Evolutionary conservation across 2,329 filamentous ascomycete genomes (phyloP), one percentile per base, ranked within the genome.

Genomic region (Huntiella savannae): DNA sequence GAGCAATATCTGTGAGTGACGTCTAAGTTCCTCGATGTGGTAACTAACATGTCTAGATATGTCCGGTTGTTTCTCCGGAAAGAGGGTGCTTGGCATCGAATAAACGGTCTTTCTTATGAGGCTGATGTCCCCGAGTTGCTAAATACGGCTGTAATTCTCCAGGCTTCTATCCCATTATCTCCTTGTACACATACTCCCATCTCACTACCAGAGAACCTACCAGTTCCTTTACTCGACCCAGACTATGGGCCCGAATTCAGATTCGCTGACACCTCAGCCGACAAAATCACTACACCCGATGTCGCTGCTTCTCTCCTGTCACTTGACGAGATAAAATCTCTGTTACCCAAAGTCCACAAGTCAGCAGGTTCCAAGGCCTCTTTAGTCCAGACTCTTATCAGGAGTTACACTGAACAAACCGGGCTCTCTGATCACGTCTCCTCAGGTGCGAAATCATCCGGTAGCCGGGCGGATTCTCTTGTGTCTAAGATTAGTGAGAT

Each of bases 31-130:
- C 8, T 10, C 6, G 19, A 13, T 7, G 10, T 5, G 5, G 36
- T 50, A 37, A 45, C 33, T n/a, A 28, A 12, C 13, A 28, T 37
- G 13, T 12, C 40, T 50, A 88, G 83, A 57, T 93, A 95, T 62
- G 87, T 96, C 11, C 77, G 91, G 16, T 65, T 98, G 1, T 98
- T 98, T 57, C 67, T 98, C 3, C 77, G 91, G 40, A 98, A 98
- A 60, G 85, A 84, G 1, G 82, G 82, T 16, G 77, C 78, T 1
- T 98, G 91, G 91, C 86, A 95, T 64, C 78, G 91, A 7, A 72
- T 85, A 52, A 75, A 72, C 54, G 75, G 77, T 16, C 63, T 98
- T 19, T 75, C 76, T 2, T 95, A 95, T 55, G 75, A 88, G 55
- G 73, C 76, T 52, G 87, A 96, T 58, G 81, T 98, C 50, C 71